Evolutionary conservation across 495 filamentous ascomycete species (phyloP).

Genomic region (Penicillium ochrochloron): DNA sequence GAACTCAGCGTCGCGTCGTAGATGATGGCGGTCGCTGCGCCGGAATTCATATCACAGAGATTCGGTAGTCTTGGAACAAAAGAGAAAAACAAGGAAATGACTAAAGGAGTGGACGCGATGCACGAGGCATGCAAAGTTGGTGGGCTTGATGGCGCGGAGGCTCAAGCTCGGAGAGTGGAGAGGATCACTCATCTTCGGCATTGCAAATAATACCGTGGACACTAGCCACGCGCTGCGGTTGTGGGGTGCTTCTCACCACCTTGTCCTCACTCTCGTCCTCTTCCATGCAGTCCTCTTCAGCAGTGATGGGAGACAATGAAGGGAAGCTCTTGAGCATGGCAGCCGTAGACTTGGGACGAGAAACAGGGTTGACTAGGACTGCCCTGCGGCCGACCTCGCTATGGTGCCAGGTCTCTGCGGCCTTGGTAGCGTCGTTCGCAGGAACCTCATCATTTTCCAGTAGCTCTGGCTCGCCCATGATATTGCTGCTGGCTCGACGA

Average conservation of each 20-base stretch:
- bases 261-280: conserved; percentile 25
- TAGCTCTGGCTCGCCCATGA: conserved; percentile 37
- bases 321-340: conserved; percentile 65
- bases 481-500: conserved; percentile 44
- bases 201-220: conserved; percentile 66
- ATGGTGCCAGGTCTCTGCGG: conserved; percentile 56
- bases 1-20: conserved; percentile 26
- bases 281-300: conserved; percentile 47
- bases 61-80: conserved; percentile 27
- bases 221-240: conserved; percentile 66
- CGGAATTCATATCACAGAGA: conserved; percentile 10
- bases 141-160: conserved; percentile 7
- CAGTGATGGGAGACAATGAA: conserved; percentile 50
- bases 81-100: conserved; percentile 30
- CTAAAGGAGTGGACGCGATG: conserved; percentile 40
- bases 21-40: conserved; percentile 8
- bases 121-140: conserved; percentile 23
- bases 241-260: conserved; percentile 34
- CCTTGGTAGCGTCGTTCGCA: conserved; percentile 28
- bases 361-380: conserved; percentile 47
- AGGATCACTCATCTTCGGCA: conserved; percentile 29
- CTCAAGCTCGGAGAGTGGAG: conserved; percentile 1
- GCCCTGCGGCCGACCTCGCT: conserved; percentile 58
- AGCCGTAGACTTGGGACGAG: conserved; percentile 68
- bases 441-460: conserved; percentile 32